A percentile compares a stretch with the other conserved stretches of the same genome.
Evolutionary conservation across 1,139 yeast species (phyloP).

Genomic region (Kodamaea fungicola): DNA sequence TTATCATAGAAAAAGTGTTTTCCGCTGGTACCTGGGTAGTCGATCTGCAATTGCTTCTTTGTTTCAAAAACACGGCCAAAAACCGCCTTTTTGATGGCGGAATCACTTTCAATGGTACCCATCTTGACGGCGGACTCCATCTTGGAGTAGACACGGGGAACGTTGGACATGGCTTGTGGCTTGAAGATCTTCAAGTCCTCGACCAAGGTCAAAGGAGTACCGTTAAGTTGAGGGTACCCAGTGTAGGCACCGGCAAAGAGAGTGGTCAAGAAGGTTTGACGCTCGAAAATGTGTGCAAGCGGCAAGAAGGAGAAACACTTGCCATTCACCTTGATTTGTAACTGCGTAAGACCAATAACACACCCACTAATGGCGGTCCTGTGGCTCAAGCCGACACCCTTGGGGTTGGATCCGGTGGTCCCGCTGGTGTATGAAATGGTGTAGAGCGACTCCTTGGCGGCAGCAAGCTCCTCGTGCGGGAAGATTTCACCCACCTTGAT

Average conservation of each 20-base stretch:
- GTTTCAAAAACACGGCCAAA: conserved; percentile 14
- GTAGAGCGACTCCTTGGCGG: conserved; percentile 51
- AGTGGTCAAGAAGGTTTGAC: conserved; percentile 16
- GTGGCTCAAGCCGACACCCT: conserved; percentile 68
- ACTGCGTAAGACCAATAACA: conserved; percentile 21
- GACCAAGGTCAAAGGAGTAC: conserved; percentile 43
- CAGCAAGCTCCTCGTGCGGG: conserved; percentile 45
- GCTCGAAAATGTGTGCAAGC: conserved; percentile 24
- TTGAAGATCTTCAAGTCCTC: conserved; percentile 55
- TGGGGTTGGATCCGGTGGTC: conserved; percentile 66
- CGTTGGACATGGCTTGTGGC: conserved; percentile 54
- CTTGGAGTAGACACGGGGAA: conserved; percentile 65
- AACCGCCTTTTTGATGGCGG: conserved; percentile 10
- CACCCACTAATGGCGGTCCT: conserved; percentile 50
- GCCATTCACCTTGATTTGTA: conserved; percentile 9
- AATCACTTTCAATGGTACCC: conserved; percentile 29
- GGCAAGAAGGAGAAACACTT: conserved; percentile 20
- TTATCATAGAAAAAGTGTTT: conserved; percentile 43
- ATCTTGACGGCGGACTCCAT: conserved; percentile 52
- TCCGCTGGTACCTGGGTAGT: conserved; percentile 21
- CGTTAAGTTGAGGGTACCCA: conserved; percentile 26
- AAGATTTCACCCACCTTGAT: conserved; percentile 50
- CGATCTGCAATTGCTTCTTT: conserved; percentile 18
- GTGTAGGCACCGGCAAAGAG: conserved; percentile 15
- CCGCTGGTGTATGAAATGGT: conserved; percentile 80